Percentiles rank a stretch among this genome's conserved stretches.
phyloP scores from a whole-genome alignment of 306 rosid genomes.

The Castanopsis chinensis region DNA sequence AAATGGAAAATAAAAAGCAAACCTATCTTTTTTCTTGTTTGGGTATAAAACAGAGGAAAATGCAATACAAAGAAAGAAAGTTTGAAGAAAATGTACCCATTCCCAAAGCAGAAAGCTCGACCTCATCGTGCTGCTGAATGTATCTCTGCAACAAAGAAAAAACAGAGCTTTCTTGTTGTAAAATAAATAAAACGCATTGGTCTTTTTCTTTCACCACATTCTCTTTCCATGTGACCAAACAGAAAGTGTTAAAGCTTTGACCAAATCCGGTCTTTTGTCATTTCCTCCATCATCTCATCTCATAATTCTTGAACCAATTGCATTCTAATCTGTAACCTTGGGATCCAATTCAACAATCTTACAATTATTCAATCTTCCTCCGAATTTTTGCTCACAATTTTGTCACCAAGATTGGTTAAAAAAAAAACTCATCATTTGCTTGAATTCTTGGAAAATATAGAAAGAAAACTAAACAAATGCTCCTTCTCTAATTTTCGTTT shows the following conservation, averaged over 20 bases:
- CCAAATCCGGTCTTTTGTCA: background rate
- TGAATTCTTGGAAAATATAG: background rate
- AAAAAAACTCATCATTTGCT: background rate
- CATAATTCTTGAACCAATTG: background rate
- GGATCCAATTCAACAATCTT: too few species aligned
- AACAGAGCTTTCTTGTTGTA: too few species aligned
- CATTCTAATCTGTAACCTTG: background rate
- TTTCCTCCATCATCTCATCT: background rate
- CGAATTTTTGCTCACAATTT: too few species aligned
- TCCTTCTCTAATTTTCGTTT: background rate
- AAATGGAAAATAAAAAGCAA: too few species aligned
- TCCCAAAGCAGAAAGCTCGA: conserved; percentile 96
- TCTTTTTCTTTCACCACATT: background rate
- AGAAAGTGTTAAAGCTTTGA: background rate
- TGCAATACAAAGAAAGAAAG: background rate
- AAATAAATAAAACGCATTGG: background rate
- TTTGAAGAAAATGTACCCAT: conserved; percentile 57
- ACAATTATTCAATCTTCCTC: too few species aligned
- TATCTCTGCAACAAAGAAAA: conserved; percentile 68
- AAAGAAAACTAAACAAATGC: background rate
- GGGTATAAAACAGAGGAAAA: background rate
- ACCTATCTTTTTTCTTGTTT: background rate
- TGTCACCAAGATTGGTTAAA: too few species aligned
- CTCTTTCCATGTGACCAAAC: background rate
- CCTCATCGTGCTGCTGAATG: conserved; percentile 92